A percentile compares a stretch with the other conserved stretches of the same genome.
Conservation (phyloP, 2,329 filamentous ascomycete genomes). For the Sporothrix pseudoabietina region DNA sequence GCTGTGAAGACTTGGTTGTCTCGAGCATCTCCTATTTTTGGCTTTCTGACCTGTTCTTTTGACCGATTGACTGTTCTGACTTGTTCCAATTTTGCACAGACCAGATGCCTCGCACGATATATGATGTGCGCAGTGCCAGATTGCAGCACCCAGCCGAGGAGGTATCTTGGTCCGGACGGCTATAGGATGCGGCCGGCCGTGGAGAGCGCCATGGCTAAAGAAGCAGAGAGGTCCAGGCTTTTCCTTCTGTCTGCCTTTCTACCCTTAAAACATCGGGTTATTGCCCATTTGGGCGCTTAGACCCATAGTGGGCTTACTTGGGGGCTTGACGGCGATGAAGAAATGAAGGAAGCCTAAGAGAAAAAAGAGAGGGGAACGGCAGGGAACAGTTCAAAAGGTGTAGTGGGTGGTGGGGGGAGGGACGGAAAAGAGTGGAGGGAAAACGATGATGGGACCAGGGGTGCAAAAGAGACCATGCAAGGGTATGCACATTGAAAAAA, state of each 20-base stretch:
- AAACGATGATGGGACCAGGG: background rate
- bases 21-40: background rate
- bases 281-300: constrained; percentile 24
- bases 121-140: background rate
- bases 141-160: background rate
- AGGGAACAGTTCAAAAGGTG: background rate
- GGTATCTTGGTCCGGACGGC: constrained; percentile 13
- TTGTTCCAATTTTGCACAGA: background rate
- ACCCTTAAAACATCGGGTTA: background rate
- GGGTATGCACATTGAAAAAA: background rate
- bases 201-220: background rate
- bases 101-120: background rate
- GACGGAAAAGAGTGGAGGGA: constrained; percentile 12
- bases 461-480: constrained; percentile 2
- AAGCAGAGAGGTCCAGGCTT: background rate
- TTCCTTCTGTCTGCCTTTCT: background rate
- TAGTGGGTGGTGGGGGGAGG: background rate
- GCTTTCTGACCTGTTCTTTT: background rate
- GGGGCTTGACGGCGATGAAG: background rate
- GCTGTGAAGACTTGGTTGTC: background rate
- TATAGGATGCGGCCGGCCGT: background rate
- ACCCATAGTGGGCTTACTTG: background rate
- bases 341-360: background rate
- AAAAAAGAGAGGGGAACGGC: background rate
- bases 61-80: background rate